Conservation (phyloP, 2,329 filamentous ascomycete species). For the Colletotrichum chrysophilum region DNA sequence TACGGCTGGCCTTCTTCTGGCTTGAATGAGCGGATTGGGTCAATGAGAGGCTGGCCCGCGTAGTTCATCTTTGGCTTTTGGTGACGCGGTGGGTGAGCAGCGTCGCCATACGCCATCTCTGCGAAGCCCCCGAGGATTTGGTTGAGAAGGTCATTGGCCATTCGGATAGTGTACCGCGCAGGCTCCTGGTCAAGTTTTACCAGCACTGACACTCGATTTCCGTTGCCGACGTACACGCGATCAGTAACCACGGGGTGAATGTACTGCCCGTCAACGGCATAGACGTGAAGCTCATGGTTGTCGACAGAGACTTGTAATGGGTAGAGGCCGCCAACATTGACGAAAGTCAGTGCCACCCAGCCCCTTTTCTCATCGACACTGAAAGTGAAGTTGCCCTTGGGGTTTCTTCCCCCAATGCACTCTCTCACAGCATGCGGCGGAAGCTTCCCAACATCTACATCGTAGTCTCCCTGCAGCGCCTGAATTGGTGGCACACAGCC, state of each 20-base stretch:
- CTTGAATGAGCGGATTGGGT: not conserved
- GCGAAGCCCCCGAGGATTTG: not conserved
- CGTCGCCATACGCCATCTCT: not conserved
- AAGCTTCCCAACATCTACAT: not conserved
- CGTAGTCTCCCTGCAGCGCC: not conserved
- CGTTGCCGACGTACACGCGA: conserved; percentile 33
- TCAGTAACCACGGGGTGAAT: conserved; percentile 34
- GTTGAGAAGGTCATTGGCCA: conserved; percentile 8
- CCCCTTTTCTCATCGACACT: not conserved
- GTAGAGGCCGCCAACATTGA: not conserved
- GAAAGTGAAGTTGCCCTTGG: not conserved
- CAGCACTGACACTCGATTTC: conserved; percentile 44
- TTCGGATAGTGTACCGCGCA: conserved; percentile 41
- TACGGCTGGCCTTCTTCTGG: not conserved
- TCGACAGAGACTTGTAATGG: conserved; percentile 40
- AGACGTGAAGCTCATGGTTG: conserved; percentile 46
- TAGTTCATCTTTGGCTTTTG: not conserved
- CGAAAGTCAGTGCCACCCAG: not conserved
- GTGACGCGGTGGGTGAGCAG: fast-evolving
- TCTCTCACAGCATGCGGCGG: not conserved
- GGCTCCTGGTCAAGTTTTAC: conserved; percentile 42
- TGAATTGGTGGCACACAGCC: not conserved
- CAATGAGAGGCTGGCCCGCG: not conserved
- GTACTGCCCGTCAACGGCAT: conserved; percentile 46
- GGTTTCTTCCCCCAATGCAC: not conserved